Evolutionary conservation across 805 yeast species (phyloP), one percentile per base, ranked within the genome.

Genomic region (Kluyveromyces wickerhamii): DNA sequence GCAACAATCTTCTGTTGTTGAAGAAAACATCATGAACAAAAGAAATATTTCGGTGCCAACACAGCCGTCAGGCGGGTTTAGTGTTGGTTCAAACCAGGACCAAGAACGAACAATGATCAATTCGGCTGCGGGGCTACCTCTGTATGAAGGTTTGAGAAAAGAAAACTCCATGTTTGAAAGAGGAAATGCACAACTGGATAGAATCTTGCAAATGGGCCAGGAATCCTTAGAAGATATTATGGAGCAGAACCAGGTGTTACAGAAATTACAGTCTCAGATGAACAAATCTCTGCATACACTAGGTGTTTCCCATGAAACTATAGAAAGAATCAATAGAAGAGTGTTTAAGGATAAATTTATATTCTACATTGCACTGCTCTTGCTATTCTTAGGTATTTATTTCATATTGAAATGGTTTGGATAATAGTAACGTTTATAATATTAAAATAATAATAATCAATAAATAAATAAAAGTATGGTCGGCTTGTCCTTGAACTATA

Each of bases 161-260:
- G 97, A 92, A 49, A 70, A 69, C 29, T 71, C 72, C 29, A 70
- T 74, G 6, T 61, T 82, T 23, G 69, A 70, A 21, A 65, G 83
- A 37, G 87, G 95, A 0, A 77, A 82, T 27, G 77, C 77, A 36
- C 95, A 85, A 53, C 63, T 92, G 41, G 98, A 92, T 54, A 86
- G 84, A 44, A 85, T 92, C 27, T 57, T 92, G 27, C 96, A 84
- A 49, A 81, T 85, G 79, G 97, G 96, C 2, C 74, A 81, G 40
- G 71, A 72, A 32, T 85, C 95, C 2, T 73, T 86, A 44, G 94
- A 83, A 33, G 95, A 88, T 52, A 65, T 92, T 15, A 80, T 82
- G 13, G 87, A 80, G 30, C 96, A 92, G 54, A 84, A 85, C 56
- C 80, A 79, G 48, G 68, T 79, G 19, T 66, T 89, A 37, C 63